Percentiles rank a stretch among this genome's conserved stretches.
These are phyloP conservation scores for Gryganskiella cystojenkinii DNA, from an alignment of 192 early-diverging fungal species.

Conservation along the genomic window DNA sequence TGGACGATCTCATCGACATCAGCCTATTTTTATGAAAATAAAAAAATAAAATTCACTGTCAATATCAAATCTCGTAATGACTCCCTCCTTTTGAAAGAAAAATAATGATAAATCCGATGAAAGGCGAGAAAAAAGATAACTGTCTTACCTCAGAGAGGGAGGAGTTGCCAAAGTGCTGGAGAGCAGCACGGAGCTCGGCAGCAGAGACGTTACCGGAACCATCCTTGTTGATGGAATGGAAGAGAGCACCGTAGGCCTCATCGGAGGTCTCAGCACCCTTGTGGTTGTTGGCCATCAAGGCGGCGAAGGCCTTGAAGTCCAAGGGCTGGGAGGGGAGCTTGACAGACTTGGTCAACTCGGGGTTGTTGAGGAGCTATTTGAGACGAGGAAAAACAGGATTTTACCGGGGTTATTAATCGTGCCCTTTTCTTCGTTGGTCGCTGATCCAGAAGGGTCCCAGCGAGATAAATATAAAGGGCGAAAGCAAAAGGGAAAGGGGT, in stretches of 20 bases:
- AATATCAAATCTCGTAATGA: too few relatives aligned
- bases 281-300: slow-evolving; percentile 46
- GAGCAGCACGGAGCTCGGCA: slow-evolving; percentile 48
- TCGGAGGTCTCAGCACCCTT: slow-evolving; percentile 49
- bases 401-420: not conserved
- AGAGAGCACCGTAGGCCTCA: slow-evolving; percentile 35
- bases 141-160: slow-evolving; percentile 41
- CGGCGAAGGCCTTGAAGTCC: slow-evolving; percentile 53
- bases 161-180: slow-evolving; percentile 53
- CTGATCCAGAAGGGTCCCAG: too few relatives aligned
- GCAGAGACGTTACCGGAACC: slow-evolving; percentile 47
- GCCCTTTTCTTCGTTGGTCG: not conserved
- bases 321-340: slow-evolving; percentile 50
- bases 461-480: not conserved
- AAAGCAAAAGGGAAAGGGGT: not conserved
- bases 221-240: slow-evolving; percentile 49
- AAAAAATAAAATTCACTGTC: not conserved
- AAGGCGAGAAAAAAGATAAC: not conserved
- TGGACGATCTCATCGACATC: slow-evolving; percentile 70
- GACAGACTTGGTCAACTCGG: slow-evolving; percentile 37
- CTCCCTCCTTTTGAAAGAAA: not conserved
- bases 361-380: slow-evolving; percentile 41
- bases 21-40: slow-evolving; percentile 23
- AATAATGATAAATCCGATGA: not conserved
- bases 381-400: not conserved